Evolutionary conservation across 768 basidiomycete genomes (phyloP).

Genomic region (Amanita pallidorosea): DNA sequence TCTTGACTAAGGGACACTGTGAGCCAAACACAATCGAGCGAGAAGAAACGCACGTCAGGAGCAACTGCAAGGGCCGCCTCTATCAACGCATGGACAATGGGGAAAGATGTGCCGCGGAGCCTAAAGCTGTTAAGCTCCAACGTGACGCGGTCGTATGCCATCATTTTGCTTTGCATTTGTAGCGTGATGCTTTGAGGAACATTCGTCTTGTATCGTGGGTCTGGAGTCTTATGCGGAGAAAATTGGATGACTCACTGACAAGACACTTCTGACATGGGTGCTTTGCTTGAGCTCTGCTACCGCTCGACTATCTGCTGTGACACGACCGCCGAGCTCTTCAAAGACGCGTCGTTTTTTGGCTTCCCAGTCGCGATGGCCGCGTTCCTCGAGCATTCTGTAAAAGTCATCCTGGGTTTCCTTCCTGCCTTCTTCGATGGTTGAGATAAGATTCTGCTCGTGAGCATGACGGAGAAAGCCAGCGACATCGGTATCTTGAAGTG

Average conservation of each 20-base stretch:
- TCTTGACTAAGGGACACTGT: conserved; percentile 24
- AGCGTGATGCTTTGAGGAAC: conserved; percentile 46
- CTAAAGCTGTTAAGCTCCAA: conserved; percentile 68
- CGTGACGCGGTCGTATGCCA: conserved; percentile 85
- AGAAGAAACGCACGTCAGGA: conserved; percentile 37
- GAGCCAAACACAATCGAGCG: neutral
- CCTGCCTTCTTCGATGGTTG: conserved; percentile 85
- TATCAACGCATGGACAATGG: conserved; percentile 62
- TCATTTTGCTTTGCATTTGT: conserved; percentile 91
- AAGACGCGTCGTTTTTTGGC: conserved; percentile 82
- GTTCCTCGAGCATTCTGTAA: conserved; percentile 68
- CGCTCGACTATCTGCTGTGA: conserved; percentile 42
- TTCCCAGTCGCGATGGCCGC: conserved; percentile 78
- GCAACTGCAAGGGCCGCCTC: conserved; percentile 54
- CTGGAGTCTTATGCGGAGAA: neutral
- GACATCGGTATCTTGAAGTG: conserved; percentile 89
- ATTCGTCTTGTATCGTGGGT: conserved; percentile 16
- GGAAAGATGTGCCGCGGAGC: conserved; percentile 61
- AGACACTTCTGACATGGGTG: conserved; percentile 41
- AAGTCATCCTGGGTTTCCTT: conserved; percentile 80
- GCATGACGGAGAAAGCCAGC: conserved; percentile 91
- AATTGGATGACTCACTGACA: conserved; percentile 31
- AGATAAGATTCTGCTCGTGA: conserved; percentile 90
- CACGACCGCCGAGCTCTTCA: conserved; percentile 75
- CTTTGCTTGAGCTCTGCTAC: conserved; percentile 54